phyloP scores from a whole-genome alignment of 2,329 filamentous ascomycete genomes.

The Neofusicoccum laricinum region DNA sequence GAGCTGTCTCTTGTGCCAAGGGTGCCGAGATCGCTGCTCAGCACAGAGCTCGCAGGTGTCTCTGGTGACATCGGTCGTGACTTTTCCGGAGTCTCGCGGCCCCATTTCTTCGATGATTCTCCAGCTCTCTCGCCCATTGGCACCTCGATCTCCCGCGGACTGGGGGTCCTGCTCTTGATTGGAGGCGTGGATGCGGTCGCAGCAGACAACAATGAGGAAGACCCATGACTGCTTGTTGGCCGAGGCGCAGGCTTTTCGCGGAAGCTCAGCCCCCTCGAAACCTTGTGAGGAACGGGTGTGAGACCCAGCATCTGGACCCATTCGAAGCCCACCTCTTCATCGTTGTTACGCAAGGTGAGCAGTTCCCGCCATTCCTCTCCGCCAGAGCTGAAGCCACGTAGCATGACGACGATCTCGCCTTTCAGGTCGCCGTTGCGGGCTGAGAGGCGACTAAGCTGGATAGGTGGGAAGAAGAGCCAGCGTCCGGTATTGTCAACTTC shows the following conservation, averaged over 20 bases:
- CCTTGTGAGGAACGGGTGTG: slow-evolving; percentile 59
- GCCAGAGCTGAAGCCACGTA: slow-evolving; percentile 65
- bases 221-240: slow-evolving; percentile 51
- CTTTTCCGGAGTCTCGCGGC: slow-evolving; percentile 33
- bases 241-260: slow-evolving; percentile 38
- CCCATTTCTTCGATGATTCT: slow-evolving; percentile 46
- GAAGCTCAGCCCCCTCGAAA: slow-evolving; percentile 52
- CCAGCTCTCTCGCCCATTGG: slow-evolving; percentile 59
- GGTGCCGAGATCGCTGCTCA: slow-evolving; percentile 28
- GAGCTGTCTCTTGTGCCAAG: not conserved
- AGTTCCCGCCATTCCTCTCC: slow-evolving; percentile 77
- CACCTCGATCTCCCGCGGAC: slow-evolving; percentile 55
- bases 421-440: slow-evolving; percentile 72
- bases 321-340: slow-evolving; percentile 74
- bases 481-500: slow-evolving; percentile 75
- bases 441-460: slow-evolving; percentile 71
- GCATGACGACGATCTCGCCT: slow-evolving; percentile 80
- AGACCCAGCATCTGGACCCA: slow-evolving; percentile 85
- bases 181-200: slow-evolving; percentile 32
- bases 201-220: slow-evolving; percentile 47
- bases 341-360: slow-evolving; percentile 71
- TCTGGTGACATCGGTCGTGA: slow-evolving; percentile 24
- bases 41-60: slow-evolving; percentile 35
- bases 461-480: slow-evolving; percentile 89
- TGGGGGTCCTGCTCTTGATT: slow-evolving; percentile 43